Conservation (phyloP, 2,329 filamentous ascomycete genomes). For the Calonectria ilicicola region DNA sequence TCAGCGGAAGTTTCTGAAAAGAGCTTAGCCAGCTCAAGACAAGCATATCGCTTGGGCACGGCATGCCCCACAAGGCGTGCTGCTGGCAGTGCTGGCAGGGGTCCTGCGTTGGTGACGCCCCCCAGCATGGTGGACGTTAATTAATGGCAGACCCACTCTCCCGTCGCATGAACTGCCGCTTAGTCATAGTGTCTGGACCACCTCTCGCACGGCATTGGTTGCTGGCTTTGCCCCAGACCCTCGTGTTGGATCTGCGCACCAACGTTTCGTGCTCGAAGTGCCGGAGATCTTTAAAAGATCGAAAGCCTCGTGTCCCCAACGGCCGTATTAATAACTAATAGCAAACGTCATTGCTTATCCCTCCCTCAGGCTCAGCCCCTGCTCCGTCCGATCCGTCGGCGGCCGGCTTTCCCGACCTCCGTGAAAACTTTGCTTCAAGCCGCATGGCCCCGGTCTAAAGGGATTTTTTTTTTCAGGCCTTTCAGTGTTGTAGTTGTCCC, state of each 20-base stretch:
- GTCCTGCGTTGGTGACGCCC: no score
- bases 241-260: background rate
- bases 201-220: background rate
- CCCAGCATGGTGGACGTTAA: no score
- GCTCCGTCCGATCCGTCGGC: background rate
- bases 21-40: background rate
- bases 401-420: background rate
- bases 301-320: background rate
- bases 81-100: background rate
- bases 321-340: background rate
- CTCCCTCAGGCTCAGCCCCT: background rate
- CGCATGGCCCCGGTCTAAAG: background rate
- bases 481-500: background rate
- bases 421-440: background rate
- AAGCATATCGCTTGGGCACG: background rate
- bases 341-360: constrained; percentile 12
- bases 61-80: background rate
- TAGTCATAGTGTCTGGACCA: background rate
- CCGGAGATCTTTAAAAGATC: background rate
- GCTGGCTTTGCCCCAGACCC: background rate
- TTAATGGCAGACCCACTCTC: background rate
- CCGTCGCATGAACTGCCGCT: constrained; percentile 6
- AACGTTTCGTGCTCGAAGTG: background rate
- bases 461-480: background rate
- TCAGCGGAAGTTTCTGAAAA: constrained; percentile 14